Evolutionary conservation across 2,329 filamentous ascomycete genomes (phyloP).

Genomic region (Cladosporium halotolerans): DNA sequence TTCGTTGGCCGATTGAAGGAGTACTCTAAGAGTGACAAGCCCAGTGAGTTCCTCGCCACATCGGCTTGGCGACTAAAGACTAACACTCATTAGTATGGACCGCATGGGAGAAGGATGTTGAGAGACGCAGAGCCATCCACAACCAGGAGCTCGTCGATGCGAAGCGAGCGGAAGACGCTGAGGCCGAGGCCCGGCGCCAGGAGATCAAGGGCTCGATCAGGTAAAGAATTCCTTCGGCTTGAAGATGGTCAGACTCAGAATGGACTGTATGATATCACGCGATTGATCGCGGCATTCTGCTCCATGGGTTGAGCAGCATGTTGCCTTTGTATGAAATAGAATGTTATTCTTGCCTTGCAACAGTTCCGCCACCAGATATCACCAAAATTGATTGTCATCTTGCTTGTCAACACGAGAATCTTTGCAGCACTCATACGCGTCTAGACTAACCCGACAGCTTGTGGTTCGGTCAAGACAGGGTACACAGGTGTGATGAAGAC

Average conservation of each 20-base stretch:
- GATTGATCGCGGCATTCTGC: too few relatives aligned
- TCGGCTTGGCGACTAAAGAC: background rate
- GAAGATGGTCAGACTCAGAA: background rate
- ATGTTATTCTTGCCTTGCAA: too few relatives aligned
- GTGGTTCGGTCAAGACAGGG: too few relatives aligned
- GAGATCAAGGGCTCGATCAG: slow-evolving; percentile 30
- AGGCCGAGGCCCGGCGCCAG: slow-evolving; percentile 24
- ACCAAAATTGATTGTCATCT: too few relatives aligned
- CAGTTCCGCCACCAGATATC: too few relatives aligned
- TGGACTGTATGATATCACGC: slow-evolving; percentile 2
- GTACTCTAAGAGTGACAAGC: slow-evolving; percentile 84
- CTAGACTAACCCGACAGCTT: too few relatives aligned
- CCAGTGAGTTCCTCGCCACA: slow-evolving; percentile 55
- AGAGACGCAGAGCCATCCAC: slow-evolving; percentile 20
- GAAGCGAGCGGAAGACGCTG: slow-evolving; percentile 23
- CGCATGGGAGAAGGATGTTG: slow-evolving; percentile 30
- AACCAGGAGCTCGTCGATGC: slow-evolving; percentile 25
- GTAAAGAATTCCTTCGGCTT: slow-evolving; percentile 1
- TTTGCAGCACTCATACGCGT: too few relatives aligned
- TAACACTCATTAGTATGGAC: slow-evolving; percentile 29
- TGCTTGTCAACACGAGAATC: too few relatives aligned
- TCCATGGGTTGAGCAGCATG: too few relatives aligned
- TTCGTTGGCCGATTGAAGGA: slow-evolving; percentile 81
- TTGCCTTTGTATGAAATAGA: too few relatives aligned
- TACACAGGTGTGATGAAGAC: too few relatives aligned